A percentile compares a stretch with the other conserved stretches of the same genome.
phyloP scores from a whole-genome alignment of 1,284 basidiomycete species.

The Rhodotorula sp. region DNA sequence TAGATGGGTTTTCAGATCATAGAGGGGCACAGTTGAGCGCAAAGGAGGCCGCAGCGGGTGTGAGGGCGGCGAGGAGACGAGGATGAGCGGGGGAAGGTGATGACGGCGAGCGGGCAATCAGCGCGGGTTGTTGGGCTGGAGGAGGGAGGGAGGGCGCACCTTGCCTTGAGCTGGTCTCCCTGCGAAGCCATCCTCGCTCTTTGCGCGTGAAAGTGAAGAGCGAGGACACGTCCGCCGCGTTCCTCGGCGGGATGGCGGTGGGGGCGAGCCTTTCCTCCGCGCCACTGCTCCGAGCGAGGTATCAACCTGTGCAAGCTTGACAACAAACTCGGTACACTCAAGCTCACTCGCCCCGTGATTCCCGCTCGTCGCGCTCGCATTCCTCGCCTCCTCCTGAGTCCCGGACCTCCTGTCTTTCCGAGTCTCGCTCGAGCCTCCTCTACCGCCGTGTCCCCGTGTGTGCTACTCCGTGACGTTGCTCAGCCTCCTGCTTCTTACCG shows the following conservation, averaged over 20 bases:
- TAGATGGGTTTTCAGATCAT: too few relatives aligned
- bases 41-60: too few relatives aligned
- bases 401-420: too few relatives aligned
- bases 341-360: too few relatives aligned
- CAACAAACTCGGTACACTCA: too few relatives aligned
- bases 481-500: neutral
- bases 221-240: neutral
- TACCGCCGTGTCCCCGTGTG: too few relatives aligned
- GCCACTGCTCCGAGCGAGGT: too few relatives aligned
- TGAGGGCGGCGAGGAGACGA: neutral
- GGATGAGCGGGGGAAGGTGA: neutral
- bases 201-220: neutral
- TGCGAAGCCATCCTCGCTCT: slow-evolving; percentile 16
- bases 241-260: too few relatives aligned
- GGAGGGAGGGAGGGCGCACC: slow-evolving; percentile 8
- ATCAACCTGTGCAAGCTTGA: too few relatives aligned
- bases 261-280: too few relatives aligned
- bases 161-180: slow-evolving; percentile 22
- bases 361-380: neutral
- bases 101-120: neutral
- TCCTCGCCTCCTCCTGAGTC: neutral
- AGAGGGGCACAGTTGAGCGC: neutral
- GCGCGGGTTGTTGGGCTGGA: neutral
- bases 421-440: neutral
- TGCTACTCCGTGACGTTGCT: too few relatives aligned